Conservation (phyloP, 2,329 filamentous ascomycete species). For the Botrytis porri region DNA sequence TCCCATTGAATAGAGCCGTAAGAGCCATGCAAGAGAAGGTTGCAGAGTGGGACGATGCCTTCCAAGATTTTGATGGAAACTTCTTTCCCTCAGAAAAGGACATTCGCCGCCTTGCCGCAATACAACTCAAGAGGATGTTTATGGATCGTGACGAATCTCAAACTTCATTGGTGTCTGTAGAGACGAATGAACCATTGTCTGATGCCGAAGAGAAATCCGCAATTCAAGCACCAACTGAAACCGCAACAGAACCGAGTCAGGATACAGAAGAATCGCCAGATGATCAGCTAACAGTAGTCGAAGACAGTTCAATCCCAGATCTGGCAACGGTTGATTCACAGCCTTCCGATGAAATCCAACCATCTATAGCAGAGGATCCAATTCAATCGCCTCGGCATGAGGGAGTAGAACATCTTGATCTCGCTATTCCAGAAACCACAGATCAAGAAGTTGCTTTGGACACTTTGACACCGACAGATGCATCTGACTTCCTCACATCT, state of each 20-base stretch:
- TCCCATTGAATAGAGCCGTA: constrained; percentile 85
- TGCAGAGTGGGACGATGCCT: constrained; percentile 87
- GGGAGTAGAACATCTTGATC: constrained; percentile 59
- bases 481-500: constrained; percentile 15
- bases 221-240: constrained; percentile 26
- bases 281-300: constrained; percentile 62
- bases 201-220: constrained; percentile 47
- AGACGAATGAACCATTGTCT: constrained; percentile 55
- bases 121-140: constrained; percentile 94
- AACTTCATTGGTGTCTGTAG: constrained; percentile 67
- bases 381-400: constrained; percentile 40
- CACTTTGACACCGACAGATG: constrained; percentile 20
- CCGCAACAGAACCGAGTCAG: constrained; percentile 46
- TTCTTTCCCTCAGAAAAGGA: constrained; percentile 96
- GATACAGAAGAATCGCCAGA: constrained; percentile 65
- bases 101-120: constrained; percentile 83
- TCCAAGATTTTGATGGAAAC: constrained; percentile 85
- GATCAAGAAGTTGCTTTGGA: constrained; percentile 23
- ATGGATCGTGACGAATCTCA: constrained; percentile 78
- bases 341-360: not conserved
- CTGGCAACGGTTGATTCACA: not conserved
- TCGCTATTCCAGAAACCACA: constrained; percentile 44
- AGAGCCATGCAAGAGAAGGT: constrained; percentile 91
- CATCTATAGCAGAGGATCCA: not conserved
- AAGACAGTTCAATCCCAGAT: constrained; percentile 45